Evolutionary conservation across 805 yeast genomes (phyloP).

Genomic region (Vanderwaltozyma tropicalis): DNA sequence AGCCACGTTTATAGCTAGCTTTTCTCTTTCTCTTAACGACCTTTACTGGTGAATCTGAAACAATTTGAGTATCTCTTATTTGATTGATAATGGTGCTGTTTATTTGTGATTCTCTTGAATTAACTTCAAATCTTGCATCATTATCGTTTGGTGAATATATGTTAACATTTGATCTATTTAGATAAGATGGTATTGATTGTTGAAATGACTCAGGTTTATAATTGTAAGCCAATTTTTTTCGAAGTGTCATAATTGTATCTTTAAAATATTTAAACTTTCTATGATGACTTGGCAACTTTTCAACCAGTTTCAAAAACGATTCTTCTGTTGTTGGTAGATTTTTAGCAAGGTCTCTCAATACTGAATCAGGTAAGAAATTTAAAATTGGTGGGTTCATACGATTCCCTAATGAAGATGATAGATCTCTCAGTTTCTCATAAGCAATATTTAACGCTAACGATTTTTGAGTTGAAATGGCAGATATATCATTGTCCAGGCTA

Average conservation of each 20-base stretch:
- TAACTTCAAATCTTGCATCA: slow-evolving; percentile 1
- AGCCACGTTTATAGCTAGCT: slow-evolving; percentile 4
- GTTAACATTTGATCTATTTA: too few relatives aligned
- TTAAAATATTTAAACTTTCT: slow-evolving; percentile 18
- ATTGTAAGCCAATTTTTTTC: slow-evolving; percentile 12
- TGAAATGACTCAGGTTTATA: slow-evolving; percentile 1
- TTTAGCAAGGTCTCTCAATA: slow-evolving; percentile 18
- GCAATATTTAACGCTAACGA: slow-evolving; percentile 13
- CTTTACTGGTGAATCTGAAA: not conserved
- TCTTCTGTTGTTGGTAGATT: slow-evolving; percentile 17
- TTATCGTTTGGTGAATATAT: too few relatives aligned
- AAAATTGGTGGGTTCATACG: slow-evolving; percentile 17
- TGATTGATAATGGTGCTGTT: slow-evolving; percentile 12
- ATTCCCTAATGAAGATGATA: slow-evolving; percentile 15
- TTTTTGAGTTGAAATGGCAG: slow-evolving; percentile 15
- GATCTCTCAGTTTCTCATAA: slow-evolving; percentile 16
- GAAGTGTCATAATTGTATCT: slow-evolving; percentile 13
- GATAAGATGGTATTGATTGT: not conserved
- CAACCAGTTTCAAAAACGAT: slow-evolving; percentile 14
- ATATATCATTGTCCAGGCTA: not conserved
- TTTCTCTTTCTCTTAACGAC: not conserved
- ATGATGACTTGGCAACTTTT: slow-evolving; percentile 10
- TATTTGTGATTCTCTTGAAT: slow-evolving; percentile 1
- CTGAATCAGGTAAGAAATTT: slow-evolving; percentile 18
- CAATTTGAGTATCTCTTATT: slow-evolving; percentile 10